A percentile compares a stretch with the other conserved stretches of the same genome.
These are phyloP conservation scores for Danielia oregonensis DNA, from an alignment of 805 yeast genomes.

Conservation along the genomic window DNA sequence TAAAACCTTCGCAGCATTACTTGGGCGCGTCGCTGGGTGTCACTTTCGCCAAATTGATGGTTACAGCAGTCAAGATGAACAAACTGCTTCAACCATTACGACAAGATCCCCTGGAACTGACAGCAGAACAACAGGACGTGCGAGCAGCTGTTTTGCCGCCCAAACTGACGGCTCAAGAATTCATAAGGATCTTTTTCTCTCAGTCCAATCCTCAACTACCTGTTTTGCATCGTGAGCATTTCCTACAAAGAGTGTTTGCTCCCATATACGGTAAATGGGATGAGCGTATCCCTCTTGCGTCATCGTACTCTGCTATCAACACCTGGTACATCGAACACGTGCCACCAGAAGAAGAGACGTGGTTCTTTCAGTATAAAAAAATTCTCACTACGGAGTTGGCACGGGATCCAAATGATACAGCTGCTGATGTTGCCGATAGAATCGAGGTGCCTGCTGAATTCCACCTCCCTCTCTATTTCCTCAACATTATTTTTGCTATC, in stretches of 20 bases:
- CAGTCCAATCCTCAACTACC: conserved; percentile 85
- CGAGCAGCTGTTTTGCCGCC: conserved; percentile 60
- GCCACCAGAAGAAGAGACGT: conserved; percentile 31
- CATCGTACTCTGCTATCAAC: conserved; percentile 49
- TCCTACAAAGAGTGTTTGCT: conserved; percentile 59
- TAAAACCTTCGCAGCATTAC: conserved; percentile 1
- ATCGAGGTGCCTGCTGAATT: conserved; percentile 45
- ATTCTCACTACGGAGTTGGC: conserved; percentile 16
- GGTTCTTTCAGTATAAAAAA: conserved; percentile 43
- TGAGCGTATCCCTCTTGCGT: conserved; percentile 55
- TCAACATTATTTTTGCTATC: conserved; percentile 76
- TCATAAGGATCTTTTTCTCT: conserved; percentile 64
- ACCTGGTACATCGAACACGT: conserved; percentile 13
- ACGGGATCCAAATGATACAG: not conserved
- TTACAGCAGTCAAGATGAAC: conserved; percentile 68
- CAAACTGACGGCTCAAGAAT: conserved; percentile 63
- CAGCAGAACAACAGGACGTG: conserved; percentile 9
- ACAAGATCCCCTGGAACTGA: conserved; percentile 11
- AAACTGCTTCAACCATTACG: conserved; percentile 14
- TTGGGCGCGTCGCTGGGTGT: conserved; percentile 18
- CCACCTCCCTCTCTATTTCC: conserved; percentile 59
- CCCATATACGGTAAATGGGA: conserved; percentile 74
- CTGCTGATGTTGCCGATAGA: not conserved
- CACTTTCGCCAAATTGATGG: conserved; percentile 65
- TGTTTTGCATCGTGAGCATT: conserved; percentile 75